Percentiles rank a stretch among this genome's conserved stretches.
These are phyloP conservation scores for Persicaria maculosa DNA, from an alignment of 148 eudicot species.

Conservation along the genomic window DNA sequence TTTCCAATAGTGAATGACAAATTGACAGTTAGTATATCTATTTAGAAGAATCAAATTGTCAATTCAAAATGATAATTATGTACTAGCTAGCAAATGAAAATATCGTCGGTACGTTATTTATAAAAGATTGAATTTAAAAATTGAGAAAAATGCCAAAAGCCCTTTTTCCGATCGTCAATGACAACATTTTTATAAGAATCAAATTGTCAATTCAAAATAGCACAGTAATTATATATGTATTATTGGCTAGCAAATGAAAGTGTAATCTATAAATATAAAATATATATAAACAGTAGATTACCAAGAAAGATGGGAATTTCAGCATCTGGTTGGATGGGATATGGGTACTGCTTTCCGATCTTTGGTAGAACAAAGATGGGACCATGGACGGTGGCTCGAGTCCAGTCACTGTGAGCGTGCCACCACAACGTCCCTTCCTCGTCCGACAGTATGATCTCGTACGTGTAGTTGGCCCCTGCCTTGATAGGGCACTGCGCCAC, in stretches of 20 bases:
- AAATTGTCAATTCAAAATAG: too few relatives aligned
- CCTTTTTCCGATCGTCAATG: too few relatives aligned
- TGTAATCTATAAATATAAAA: not conserved
- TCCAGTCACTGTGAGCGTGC: conserved; percentile 44
- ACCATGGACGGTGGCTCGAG: conserved; percentile 41
- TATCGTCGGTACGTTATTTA: too few relatives aligned
- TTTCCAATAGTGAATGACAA: too few relatives aligned
- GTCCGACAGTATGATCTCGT: conserved; percentile 24
- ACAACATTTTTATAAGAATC: too few relatives aligned
- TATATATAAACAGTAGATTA: not conserved
- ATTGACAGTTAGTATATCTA: too few relatives aligned
- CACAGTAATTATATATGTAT: not conserved
- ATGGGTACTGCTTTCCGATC: conserved; percentile 20
- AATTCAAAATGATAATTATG: too few relatives aligned
- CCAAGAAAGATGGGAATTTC: conserved; percentile 31
- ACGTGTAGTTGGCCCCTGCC: conserved; percentile 26
- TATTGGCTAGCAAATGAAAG: not conserved
- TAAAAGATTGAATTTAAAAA: too few relatives aligned
- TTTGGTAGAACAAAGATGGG: conserved; percentile 22
- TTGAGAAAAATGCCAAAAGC: too few relatives aligned
- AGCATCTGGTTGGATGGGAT: conserved; percentile 22
- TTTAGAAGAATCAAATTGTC: too few relatives aligned
- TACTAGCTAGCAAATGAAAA: too few relatives aligned
- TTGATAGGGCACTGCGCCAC: conserved; percentile 31
- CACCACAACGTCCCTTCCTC: conserved; percentile 40